phyloP scores from a whole-genome alignment of 1,284 basidiomycete genomes.

The Ganoderma lucidum region DNA sequence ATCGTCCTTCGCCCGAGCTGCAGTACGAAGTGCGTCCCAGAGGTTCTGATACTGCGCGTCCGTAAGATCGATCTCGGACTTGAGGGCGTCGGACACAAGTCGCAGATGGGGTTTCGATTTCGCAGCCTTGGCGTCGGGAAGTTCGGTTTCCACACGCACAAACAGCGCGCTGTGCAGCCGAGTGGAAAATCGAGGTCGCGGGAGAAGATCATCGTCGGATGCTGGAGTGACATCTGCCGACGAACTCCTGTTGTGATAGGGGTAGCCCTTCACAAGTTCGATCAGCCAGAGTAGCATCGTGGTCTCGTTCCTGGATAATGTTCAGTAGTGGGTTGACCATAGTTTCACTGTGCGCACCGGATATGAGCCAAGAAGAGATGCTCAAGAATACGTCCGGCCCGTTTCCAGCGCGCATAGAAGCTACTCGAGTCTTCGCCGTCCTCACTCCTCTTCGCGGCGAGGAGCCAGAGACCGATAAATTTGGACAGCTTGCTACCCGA shows the following conservation, averaged over 20 bases:
- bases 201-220: conserved; percentile 54
- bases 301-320: conserved; percentile 62
- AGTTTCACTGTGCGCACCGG: conserved; percentile 52
- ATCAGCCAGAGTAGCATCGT: conserved; percentile 72
- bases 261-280: conserved; percentile 74
- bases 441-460: conserved; percentile 54
- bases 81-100: conserved; percentile 68
- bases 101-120: conserved; percentile 61
- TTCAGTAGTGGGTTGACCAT: conserved; percentile 17
- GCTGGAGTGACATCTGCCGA: conserved; percentile 40
- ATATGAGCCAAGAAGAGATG: conserved; percentile 76
- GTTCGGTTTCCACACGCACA: conserved; percentile 65
- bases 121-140: conserved; percentile 43
- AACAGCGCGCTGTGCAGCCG: conserved; percentile 66
- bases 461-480: conserved; percentile 76
- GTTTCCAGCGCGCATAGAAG: conserved; percentile 80
- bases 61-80: conserved; percentile 46
- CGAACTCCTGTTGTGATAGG: conserved; percentile 52
- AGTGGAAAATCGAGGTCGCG: conserved; percentile 70
- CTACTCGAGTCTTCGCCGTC: conserved; percentile 60
- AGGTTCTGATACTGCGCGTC: conserved; percentile 49
- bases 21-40: conserved; percentile 63
- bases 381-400: conserved; percentile 71
- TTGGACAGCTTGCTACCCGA: conserved; percentile 79
- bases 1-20: conserved; percentile 40